phyloP scores from a whole-genome alignment of 2,329 filamentous ascomycete genomes.

The Lojkania enalia region DNA sequence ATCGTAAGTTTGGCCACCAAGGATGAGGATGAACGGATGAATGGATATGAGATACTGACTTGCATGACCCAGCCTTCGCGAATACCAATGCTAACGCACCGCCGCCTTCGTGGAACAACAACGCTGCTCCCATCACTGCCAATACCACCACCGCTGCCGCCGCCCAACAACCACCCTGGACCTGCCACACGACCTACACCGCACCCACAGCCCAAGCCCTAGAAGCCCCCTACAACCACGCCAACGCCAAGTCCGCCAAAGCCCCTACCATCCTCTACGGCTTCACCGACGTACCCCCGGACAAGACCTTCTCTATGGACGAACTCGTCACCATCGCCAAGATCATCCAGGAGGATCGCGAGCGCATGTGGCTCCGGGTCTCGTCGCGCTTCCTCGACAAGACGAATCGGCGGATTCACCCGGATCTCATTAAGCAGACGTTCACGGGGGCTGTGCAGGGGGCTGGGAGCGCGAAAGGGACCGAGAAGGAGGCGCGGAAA shows the following conservation, averaged over 20 bases:
- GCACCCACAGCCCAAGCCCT: not conserved
- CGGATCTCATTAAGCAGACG: constrained; percentile 50
- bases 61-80: not conserved
- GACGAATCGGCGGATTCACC: constrained; percentile 52
- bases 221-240: not conserved
- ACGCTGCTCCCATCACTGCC: not conserved
- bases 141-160: not conserved
- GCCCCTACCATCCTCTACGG: constrained; percentile 3
- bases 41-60: not conserved
- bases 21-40: constrained; percentile 1
- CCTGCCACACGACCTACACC: not conserved
- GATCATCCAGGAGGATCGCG: constrained; percentile 49
- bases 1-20: too few relatives aligned
- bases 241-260: not conserved
- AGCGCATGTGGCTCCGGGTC: constrained; percentile 52
- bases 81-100: not conserved
- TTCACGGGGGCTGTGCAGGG: constrained; percentile 37
- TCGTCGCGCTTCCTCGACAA: constrained; percentile 54
- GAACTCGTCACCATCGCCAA: constrained; percentile 49
- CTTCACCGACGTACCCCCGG: constrained; percentile 29
- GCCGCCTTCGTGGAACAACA: not conserved
- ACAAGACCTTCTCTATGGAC: constrained; percentile 30
- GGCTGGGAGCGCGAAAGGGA: too few relatives aligned
- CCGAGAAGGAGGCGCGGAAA: too few relatives aligned
- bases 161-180: not conserved